A percentile compares a stretch with the other conserved stretches of the same genome.
Conservation (phyloP, 2,329 filamentous ascomycete species). For the Fusarium sp. region DNA sequence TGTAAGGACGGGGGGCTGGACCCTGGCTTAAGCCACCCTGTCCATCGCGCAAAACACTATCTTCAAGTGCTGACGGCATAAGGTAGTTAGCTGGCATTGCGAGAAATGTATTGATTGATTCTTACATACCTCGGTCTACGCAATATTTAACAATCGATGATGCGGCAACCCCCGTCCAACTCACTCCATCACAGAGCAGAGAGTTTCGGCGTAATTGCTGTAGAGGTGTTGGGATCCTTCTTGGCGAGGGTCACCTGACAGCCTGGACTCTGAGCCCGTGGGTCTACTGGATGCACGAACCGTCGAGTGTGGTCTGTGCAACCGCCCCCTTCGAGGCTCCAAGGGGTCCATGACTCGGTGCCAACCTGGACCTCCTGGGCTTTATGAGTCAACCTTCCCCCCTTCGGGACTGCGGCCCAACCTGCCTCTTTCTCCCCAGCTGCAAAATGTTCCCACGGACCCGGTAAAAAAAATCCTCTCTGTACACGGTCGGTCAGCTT, state of each 20-base stretch:
- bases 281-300: neutral
- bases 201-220: neutral
- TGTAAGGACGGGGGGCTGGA: neutral
- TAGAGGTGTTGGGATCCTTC: neutral
- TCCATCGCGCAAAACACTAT: neutral
- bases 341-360: slow-evolving; percentile 40
- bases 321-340: too few species aligned
- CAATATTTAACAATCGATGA: neutral
- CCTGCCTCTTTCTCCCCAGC: slow-evolving; percentile 35
- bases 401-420: slow-evolving; percentile 24
- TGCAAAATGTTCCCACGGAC: slow-evolving; percentile 33
- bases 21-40: neutral
- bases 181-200: neutral
- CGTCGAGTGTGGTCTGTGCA: neutral
- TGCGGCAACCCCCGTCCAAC: neutral
- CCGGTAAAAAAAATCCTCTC: slow-evolving; percentile 21
- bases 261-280: neutral
- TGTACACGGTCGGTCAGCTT: slow-evolving; percentile 7
- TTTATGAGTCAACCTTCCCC: slow-evolving; percentile 46
- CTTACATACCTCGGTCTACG: neutral
- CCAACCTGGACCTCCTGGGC: slow-evolving; percentile 24
- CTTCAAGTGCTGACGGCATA: neutral
- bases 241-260: neutral
- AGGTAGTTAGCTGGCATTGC: neutral
- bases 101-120: neutral